These are phyloP conservation scores for Fusarium scirpi DNA, from an alignment of 2,329 filamentous ascomycete species.

Conservation along the genomic window DNA sequence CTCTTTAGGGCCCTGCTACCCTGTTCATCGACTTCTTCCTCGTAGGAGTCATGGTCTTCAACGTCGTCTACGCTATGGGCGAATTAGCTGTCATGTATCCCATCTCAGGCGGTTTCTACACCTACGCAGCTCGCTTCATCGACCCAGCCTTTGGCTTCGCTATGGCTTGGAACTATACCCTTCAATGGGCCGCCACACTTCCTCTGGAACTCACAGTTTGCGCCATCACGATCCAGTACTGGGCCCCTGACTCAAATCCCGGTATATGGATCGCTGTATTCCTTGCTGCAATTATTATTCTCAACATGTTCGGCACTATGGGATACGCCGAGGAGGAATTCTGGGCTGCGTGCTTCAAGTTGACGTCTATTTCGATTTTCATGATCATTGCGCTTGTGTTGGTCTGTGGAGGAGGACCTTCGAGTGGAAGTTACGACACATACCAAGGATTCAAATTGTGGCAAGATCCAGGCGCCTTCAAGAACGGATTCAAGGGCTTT, in stretches of 20 bases:
- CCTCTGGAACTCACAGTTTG: slow-evolving; percentile 58
- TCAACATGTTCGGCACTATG: slow-evolving; percentile 68
- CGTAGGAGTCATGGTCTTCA: slow-evolving; percentile 71
- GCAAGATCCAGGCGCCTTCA: slow-evolving; percentile 62
- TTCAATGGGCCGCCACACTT: slow-evolving; percentile 57
- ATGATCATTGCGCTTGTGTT: slow-evolving; percentile 72
- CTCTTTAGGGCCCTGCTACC: slow-evolving; percentile 54
- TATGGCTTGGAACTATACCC: slow-evolving; percentile 63
- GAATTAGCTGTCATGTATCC: slow-evolving; percentile 72
- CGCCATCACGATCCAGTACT: slow-evolving; percentile 58
- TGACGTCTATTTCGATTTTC: slow-evolving; percentile 68
- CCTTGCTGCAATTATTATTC: slow-evolving; percentile 60
- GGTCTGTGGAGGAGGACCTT: slow-evolving; percentile 68
- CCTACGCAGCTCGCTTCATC: slow-evolving; percentile 57
- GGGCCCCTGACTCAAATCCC: slow-evolving; percentile 54
- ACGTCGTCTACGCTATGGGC: slow-evolving; percentile 69
- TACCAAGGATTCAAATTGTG: slow-evolving; percentile 57
- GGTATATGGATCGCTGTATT: slow-evolving; percentile 60
- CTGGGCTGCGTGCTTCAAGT: slow-evolving; percentile 65
- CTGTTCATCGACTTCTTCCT: slow-evolving; percentile 65
- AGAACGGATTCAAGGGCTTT: slow-evolving; percentile 78
- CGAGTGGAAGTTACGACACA: slow-evolving; percentile 55
- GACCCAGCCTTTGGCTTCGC: slow-evolving; percentile 69
- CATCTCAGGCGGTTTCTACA: slow-evolving; percentile 69
- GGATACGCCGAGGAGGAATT: slow-evolving; percentile 69